Percentiles rank a stretch among this genome's conserved stretches.
These are phyloP conservation scores for Pseudoneurospora amorphoporcata DNA, from an alignment of 495 filamentous ascomycete genomes.

Conservation along the genomic window DNA sequence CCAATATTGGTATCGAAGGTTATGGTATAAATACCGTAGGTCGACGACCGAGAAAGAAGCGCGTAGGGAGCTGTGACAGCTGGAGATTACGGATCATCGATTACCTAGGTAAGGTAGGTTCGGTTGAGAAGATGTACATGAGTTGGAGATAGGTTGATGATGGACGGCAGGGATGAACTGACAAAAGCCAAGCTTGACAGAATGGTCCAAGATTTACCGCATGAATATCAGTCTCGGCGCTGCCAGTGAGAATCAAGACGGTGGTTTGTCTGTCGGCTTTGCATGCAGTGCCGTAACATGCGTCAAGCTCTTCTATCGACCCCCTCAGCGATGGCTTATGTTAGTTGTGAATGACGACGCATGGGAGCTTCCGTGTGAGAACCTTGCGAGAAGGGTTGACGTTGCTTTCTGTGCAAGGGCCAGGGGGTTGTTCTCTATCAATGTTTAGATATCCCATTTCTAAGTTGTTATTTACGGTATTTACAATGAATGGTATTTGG, in stretches of 20 bases:
- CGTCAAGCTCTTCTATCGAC: neutral
- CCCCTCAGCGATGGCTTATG: neutral
- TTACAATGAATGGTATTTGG: neutral
- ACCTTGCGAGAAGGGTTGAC: neutral
- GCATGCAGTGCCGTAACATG: neutral
- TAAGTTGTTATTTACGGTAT: neutral
- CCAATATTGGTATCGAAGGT: neutral
- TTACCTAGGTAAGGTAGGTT: neutral
- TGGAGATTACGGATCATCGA: neutral
- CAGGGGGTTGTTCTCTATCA: neutral
- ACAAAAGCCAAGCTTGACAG: neutral
- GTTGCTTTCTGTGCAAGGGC: neutral
- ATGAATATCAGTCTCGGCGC: neutral
- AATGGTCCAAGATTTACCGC: neutral
- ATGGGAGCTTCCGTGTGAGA: neutral
- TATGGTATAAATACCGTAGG: neutral
- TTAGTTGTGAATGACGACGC: neutral
- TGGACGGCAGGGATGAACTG: neutral
- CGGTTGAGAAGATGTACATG: neutral
- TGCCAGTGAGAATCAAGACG: neutral
- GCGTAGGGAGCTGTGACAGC: neutral
- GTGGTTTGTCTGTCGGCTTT: neutral
- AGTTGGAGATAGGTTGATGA: neutral
- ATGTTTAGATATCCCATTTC: neutral
- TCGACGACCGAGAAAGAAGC: neutral